A percentile compares a stretch with the other conserved stretches of the same genome.
These are phyloP conservation scores for Phytophthora macrochlamydospora DNA, from an alignment of 352 stramenopile species.

Conservation along the genomic window DNA sequence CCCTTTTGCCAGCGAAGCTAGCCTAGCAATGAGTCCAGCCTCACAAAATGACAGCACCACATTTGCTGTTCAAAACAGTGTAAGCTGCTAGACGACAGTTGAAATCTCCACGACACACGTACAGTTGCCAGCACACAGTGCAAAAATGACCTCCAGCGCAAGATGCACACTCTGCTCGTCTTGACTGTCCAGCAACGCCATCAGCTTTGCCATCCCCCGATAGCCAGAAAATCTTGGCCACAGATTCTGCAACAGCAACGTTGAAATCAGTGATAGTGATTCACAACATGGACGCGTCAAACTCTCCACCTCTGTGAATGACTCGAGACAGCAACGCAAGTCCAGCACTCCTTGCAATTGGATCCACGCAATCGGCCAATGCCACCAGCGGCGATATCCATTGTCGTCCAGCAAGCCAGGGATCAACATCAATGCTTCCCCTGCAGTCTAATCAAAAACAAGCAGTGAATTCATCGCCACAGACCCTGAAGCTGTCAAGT, in stretches of 20 bases:
- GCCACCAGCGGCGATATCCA: constrained; percentile 73
- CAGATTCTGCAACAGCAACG: constrained; percentile 27
- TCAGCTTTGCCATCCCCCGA: constrained; percentile 60
- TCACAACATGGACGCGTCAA: not conserved
- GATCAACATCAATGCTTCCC: constrained; percentile 54
- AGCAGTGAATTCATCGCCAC: not conserved
- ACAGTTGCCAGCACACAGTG: constrained; percentile 58
- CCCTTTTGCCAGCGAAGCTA: constrained; percentile 39
- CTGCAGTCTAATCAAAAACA: constrained; percentile 32
- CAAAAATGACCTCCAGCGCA: constrained; percentile 55
- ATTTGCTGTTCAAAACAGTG: constrained; percentile 22
- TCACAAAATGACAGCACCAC: constrained; percentile 53
- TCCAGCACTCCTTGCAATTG: constrained; percentile 46
- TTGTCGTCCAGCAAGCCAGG: constrained; percentile 64
- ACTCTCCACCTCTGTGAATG: constrained; percentile 41
- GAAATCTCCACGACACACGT: constrained; percentile 6
- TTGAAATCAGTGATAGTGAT: not conserved
- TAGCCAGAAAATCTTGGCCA: constrained; percentile 49
- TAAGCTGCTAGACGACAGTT: too few species aligned
- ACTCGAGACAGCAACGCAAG: constrained; percentile 62
- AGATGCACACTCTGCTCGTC: constrained; percentile 43
- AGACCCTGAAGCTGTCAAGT: not conserved
- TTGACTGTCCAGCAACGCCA: constrained; percentile 41
- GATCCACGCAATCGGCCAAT: constrained; percentile 55
- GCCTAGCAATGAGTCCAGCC: constrained; percentile 42